These are phyloP conservation scores for Pistacia atlantica DNA, from an alignment of 345 rosid species.

Conservation along the genomic window DNA sequence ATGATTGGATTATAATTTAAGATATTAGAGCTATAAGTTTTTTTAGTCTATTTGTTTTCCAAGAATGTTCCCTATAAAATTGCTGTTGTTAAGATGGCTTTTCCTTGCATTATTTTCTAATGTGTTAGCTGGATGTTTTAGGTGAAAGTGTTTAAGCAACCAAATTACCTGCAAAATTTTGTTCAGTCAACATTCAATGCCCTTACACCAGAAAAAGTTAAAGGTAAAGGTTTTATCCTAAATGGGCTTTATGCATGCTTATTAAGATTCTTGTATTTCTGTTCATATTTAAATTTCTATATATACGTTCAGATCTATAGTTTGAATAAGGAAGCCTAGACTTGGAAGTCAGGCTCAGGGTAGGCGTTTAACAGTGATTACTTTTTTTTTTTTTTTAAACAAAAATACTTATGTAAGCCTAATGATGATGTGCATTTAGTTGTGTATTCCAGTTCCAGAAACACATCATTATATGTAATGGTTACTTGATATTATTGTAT, in stretches of 20 bases:
- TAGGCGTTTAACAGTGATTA: background rate
- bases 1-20: background rate
- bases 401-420: background rate
- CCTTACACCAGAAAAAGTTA: slow-evolving; percentile 69
- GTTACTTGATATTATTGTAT: background rate
- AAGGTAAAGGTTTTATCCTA: slow-evolving; percentile 46
- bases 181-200: slow-evolving; percentile 94
- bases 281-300: too few relatives aligned
- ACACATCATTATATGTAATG: background rate
- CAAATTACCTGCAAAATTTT: slow-evolving; percentile 82
- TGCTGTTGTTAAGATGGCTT: background rate
- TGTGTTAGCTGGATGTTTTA: slow-evolving; percentile 30
- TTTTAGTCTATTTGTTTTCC: background rate
- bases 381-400: background rate
- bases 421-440: background rate
- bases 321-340: background rate
- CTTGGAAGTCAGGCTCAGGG: background rate
- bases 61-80: background rate
- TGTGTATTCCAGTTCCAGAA: background rate
- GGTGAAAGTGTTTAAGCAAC: slow-evolving; percentile 93
- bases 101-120: background rate
- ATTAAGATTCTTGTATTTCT: background rate
- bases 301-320: background rate
- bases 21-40: background rate
- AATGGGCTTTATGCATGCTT: background rate